Conservation (phyloP, 176 grass and related monocot genomes). For the Olyra latifolia region DNA sequence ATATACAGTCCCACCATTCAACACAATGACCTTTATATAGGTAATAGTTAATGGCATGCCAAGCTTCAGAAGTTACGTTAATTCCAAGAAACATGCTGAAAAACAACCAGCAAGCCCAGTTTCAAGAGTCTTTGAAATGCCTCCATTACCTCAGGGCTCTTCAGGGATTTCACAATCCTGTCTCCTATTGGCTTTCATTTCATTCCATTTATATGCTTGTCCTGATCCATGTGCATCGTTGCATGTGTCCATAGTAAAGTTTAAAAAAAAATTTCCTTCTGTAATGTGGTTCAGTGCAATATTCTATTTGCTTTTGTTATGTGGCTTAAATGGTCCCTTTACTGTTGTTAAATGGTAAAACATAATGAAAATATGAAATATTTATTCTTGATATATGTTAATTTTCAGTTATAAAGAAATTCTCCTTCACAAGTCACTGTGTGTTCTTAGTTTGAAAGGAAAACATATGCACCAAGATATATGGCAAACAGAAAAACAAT, state of each 20-base stretch:
- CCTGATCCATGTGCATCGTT: background rate
- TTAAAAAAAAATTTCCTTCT: background rate
- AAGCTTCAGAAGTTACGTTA: background rate
- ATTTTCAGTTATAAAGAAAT: background rate
- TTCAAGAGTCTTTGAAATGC: too few species aligned
- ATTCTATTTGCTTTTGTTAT: background rate
- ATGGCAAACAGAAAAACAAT: background rate
- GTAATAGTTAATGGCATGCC: background rate
- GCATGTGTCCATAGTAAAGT: background rate
- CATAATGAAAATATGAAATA: background rate
- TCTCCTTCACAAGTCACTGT: background rate
- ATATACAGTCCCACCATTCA: background rate
- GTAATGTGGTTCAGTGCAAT: background rate
- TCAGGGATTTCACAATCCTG: background rate
- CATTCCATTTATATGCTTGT: background rate
- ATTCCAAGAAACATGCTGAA: background rate
- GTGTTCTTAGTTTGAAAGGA: background rate
- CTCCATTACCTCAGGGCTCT: background rate
- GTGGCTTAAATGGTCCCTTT: background rate
- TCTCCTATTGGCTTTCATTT: background rate
- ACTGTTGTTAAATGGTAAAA: background rate
- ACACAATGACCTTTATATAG: background rate
- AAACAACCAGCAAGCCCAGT: background rate
- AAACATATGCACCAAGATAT: slow-evolving; percentile 8
- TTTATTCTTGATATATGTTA: background rate